Evolutionary conservation across 345 rosid genomes (phyloP).

Genomic region (Eucalyptus pauciflora): DNA sequence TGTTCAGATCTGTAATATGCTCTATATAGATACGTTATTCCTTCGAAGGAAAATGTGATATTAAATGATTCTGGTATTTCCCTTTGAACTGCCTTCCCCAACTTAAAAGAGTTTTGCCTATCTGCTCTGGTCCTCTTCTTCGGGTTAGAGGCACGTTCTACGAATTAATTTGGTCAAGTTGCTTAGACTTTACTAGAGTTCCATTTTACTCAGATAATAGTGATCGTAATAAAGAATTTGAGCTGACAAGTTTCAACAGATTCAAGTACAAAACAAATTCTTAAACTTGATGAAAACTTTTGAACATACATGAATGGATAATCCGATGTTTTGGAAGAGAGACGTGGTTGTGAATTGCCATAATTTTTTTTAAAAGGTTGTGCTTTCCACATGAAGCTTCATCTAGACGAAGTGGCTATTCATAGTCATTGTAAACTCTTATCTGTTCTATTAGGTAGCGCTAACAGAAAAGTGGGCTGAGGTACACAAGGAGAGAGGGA

Average conservation of each 20-base stretch:
- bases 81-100: background rate
- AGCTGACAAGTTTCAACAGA: background rate
- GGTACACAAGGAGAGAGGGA: slow-evolving; percentile 48
- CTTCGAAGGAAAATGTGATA: no score
- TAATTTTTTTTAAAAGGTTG: background rate
- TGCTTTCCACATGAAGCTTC: background rate
- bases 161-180: background rate
- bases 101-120: background rate
- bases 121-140: background rate
- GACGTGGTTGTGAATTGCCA: background rate
- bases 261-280: background rate
- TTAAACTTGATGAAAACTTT: background rate
- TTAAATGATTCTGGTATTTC: no score
- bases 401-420: background rate
- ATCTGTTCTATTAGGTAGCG: slow-evolving; percentile 45
- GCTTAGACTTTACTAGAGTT: background rate
- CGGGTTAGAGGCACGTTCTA: background rate
- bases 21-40: no score
- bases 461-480: slow-evolving; percentile 74
- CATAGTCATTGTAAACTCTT: background rate
- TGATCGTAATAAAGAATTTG: background rate
- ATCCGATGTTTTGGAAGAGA: background rate
- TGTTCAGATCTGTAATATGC: no score
- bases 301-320: background rate
- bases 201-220: background rate